Conservation (phyloP, 2,329 filamentous ascomycete genomes). For the Beauveria medogensis region DNA sequence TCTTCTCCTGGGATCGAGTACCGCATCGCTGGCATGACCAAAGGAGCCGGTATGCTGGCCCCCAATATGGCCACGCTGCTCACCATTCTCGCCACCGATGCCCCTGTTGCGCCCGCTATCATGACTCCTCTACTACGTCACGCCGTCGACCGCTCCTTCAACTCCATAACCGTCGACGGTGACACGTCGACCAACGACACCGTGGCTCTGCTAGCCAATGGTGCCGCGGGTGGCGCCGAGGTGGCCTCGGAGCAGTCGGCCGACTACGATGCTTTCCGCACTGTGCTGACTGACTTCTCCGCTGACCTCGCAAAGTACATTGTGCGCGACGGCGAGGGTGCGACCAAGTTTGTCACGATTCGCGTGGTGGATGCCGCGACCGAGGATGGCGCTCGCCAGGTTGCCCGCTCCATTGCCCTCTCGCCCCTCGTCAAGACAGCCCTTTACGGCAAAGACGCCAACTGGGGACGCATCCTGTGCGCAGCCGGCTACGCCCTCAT, state of each 20-base stretch:
- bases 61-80: slow-evolving; percentile 98
- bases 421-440: slow-evolving; percentile 96
- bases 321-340: slow-evolving; percentile 92
- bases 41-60: slow-evolving; percentile 98
- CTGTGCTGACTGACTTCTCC: slow-evolving; percentile 67
- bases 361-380: slow-evolving; percentile 66
- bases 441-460: slow-evolving; percentile 92
- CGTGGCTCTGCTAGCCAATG: slow-evolving; percentile 88
- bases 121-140: slow-evolving; percentile 63
- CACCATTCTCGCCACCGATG: slow-evolving; percentile 86
- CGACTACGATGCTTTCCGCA: slow-evolving; percentile 65
- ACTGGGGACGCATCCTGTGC: slow-evolving; percentile 96
- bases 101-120: slow-evolving; percentile 60
- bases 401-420: slow-evolving; percentile 81
- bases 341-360: slow-evolving; percentile 96
- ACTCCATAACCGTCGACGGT: slow-evolving; percentile 93
- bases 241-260: slow-evolving; percentile 44
- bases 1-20: slow-evolving; percentile 70
- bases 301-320: slow-evolving; percentile 84
- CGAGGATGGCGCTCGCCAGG: slow-evolving; percentile 63
- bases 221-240: slow-evolving; percentile 68
- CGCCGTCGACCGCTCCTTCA: slow-evolving; percentile 81
- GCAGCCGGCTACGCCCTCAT: slow-evolving; percentile 76
- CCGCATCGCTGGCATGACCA: slow-evolving; percentile 87
- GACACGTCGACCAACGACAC: slow-evolving; percentile 98